Evolutionary conservation across 352 stramenopile species (phyloP), one percentile per base, ranked within the genome.

Genomic region (Aphanomyces cochlioides): DNA sequence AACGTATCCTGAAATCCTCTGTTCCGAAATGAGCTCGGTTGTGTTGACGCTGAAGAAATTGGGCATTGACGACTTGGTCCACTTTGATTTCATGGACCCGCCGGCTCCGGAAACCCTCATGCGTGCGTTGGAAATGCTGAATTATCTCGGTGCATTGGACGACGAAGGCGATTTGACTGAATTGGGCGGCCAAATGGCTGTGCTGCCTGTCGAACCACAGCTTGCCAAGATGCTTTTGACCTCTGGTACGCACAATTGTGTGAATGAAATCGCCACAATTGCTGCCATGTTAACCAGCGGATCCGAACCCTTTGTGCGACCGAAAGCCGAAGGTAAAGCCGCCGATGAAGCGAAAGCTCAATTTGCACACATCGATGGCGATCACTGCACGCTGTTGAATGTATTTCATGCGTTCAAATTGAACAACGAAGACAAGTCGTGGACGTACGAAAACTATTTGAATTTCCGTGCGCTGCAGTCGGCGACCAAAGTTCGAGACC

Each of bases 11-110:
- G 98, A 99, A 75, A 99, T 99, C 77, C 76, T 99, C 50, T 88
- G 97, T 39, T 98, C 93, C 0, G 90, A 98, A 71, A 96, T 99
- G 89, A 96, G 85, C 65, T 92, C 89, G 60, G 95, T 98, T 17
- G 96, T 99, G 34, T 88, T 99, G 36, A 99, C 95, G 47, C 79
- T 99, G 53, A 90, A 98, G 76, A 98, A 99, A 79, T 75, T 99
- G 0, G 96, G 96, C n/a, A 99, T 99, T 73, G 92, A 99, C 69
- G 96, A 99, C 74, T 82, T 99, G 6, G 96, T 99, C 4, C 93
- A 99, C 75, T 99, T 99, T 74, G 97, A 99, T 86, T 99, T 99
- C 72, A 99, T 99, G 96, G 97, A 99, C 74, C 97, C 98, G 39
- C 98, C 98, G 19, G 96, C 98, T 6, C 95, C 97, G 0, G 96